A percentile compares a stretch with the other conserved stretches of the same genome.
These are phyloP conservation scores for Solanum corneliomulleri DNA, from an alignment of 257 asterid species.

Conservation along the genomic window DNA sequence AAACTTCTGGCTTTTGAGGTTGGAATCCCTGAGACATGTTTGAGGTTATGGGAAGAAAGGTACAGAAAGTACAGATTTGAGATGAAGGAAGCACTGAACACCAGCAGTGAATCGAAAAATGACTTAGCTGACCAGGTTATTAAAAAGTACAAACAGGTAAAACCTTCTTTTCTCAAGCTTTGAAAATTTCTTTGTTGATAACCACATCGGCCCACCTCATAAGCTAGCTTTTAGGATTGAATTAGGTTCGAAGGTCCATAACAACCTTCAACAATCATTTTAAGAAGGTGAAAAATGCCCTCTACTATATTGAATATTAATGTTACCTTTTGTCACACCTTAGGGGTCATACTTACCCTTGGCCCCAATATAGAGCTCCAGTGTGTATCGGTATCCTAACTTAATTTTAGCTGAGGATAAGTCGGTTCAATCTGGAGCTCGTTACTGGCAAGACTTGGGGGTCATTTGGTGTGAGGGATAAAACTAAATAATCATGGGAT, in stretches of 20 bases:
- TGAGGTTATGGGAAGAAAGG: conserved; percentile 26
- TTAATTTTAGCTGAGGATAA: background rate
- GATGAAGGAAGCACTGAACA: conserved; percentile 27
- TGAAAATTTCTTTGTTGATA: background rate
- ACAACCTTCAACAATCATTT: background rate
- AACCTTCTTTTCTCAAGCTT: background rate
- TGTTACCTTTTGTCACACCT: background rate
- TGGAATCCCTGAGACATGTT: conserved; percentile 8
- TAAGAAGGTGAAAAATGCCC: background rate
- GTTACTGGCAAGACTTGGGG: background rate
- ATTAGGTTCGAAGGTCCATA: background rate
- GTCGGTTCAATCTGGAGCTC: background rate
- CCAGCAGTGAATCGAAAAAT: conserved; percentile 17
- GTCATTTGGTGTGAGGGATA: too few relatives aligned
- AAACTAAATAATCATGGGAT: too few relatives aligned
- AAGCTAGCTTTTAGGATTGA: background rate
- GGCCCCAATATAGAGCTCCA: background rate
- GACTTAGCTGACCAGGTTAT: conserved; percentile 43
- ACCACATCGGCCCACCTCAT: background rate
- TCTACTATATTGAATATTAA: background rate
- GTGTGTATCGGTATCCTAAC: background rate
- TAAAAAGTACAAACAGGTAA: conserved; percentile 55
- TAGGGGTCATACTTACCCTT: background rate
- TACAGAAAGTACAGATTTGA: conserved; percentile 36
- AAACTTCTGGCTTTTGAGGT: conserved; percentile 37